phyloP scores from a whole-genome alignment of 1,284 basidiomycete genomes.

The Rhizoctonia solani region DNA sequence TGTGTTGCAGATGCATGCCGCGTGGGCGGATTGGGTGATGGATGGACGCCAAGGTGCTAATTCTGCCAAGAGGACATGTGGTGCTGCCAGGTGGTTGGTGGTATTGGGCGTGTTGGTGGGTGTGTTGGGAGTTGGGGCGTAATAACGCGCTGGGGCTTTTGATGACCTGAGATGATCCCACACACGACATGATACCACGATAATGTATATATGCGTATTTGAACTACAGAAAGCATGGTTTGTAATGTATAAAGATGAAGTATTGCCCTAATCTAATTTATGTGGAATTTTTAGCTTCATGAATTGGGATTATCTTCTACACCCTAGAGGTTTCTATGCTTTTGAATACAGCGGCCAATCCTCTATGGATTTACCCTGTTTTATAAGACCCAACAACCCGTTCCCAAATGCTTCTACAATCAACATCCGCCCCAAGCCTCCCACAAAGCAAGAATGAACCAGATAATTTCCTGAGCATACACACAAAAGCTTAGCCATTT shows the following conservation, averaged over 20 bases:
- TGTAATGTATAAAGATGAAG: too few relatives aligned
- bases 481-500: too few relatives aligned
- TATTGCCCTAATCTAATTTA: too few relatives aligned
- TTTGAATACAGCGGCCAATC: neutral
- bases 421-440: conserved; percentile 74
- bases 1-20: conserved; percentile 39
- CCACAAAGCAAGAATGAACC: conserved; percentile 93
- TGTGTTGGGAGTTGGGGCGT: conserved; percentile 8
- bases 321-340: neutral
- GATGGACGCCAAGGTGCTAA: conserved; percentile 31
- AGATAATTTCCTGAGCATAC: conserved; percentile 74
- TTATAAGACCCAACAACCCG: conserved; percentile 45
- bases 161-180: too few relatives aligned
- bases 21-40: conserved; percentile 36
- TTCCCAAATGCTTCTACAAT: conserved; percentile 78
- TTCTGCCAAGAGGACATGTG: neutral
- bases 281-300: too few relatives aligned
- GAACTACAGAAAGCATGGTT: too few relatives aligned
- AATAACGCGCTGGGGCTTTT: too few relatives aligned
- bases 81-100: too few relatives aligned
- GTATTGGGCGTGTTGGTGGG: too few relatives aligned
- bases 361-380: conserved; percentile 16
- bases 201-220: too few relatives aligned
- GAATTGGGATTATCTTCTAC: neutral
- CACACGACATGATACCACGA: too few relatives aligned